These are phyloP conservation scores for Boletus sp. DNA, from an alignment of 1,284 basidiomycete species.

Conservation along the genomic window DNA sequence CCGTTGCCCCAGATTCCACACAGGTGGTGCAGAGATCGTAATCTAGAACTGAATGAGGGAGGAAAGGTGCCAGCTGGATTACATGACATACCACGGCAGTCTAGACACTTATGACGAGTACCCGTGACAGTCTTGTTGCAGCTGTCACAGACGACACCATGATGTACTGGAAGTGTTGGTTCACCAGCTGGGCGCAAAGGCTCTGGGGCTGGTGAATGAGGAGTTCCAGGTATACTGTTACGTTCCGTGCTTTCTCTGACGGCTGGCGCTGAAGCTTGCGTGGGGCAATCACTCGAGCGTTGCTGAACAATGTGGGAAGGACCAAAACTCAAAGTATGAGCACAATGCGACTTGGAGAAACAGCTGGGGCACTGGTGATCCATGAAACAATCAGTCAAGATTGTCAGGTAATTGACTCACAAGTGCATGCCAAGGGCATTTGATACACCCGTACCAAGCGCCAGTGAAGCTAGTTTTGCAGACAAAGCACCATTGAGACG, in stretches of 20 bases:
- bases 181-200: neutral
- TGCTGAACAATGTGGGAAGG: slow-evolving; percentile 29
- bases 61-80: neutral
- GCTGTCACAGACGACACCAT: slow-evolving; percentile 37
- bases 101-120: slow-evolving; percentile 69
- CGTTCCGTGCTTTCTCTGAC: neutral
- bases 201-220: neutral
- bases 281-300: slow-evolving; percentile 1
- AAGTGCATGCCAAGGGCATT: slow-evolving; percentile 45
- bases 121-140: slow-evolving; percentile 57
- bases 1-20: slow-evolving; percentile 41
- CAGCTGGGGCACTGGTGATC: slow-evolving; percentile 25
- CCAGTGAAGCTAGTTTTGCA: slow-evolving; percentile 38
- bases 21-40: slow-evolving; percentile 69
- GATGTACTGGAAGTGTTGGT: slow-evolving; percentile 16
- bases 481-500: slow-evolving; percentile 36
- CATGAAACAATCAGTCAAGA: slow-evolving; percentile 10
- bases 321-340: slow-evolving; percentile 31
- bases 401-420: slow-evolving; percentile 32
- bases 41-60: slow-evolving; percentile 38
- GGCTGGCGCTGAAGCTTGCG: slow-evolving; percentile 4
- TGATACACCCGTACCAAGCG: slow-evolving; percentile 42
- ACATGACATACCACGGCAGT: slow-evolving; percentile 53
- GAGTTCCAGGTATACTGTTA: neutral
- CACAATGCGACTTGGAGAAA: slow-evolving; percentile 28